These are phyloP conservation scores for Pisolithus marmoratus DNA, from an alignment of 768 basidiomycete species.

Conservation along the genomic window DNA sequence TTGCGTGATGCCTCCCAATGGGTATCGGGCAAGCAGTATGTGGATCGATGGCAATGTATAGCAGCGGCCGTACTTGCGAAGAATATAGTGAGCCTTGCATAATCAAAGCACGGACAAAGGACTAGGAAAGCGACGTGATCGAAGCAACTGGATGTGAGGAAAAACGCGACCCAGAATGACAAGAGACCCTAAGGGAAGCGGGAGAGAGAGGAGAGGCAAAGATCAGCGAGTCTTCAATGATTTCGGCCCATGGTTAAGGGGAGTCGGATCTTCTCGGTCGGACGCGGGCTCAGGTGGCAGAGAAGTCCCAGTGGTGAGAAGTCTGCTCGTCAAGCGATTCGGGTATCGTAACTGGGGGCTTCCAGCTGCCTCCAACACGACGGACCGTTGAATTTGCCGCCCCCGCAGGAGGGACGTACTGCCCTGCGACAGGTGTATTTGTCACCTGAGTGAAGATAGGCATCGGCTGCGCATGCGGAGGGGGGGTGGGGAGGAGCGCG, in stretches of 20 bases:
- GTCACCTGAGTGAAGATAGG: constrained; percentile 26
- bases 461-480: constrained; percentile 14
- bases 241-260: too few species aligned
- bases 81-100: neutral
- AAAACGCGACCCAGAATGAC: too few species aligned
- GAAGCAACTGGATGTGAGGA: constrained; percentile 11
- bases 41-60: too few species aligned
- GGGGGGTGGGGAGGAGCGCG: constrained; percentile 7
- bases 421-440: constrained; percentile 9
- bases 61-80: too few species aligned
- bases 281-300: constrained; percentile 1
- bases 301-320: constrained; percentile 23
- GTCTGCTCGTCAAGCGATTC: constrained; percentile 28
- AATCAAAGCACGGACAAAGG: constrained; percentile 9
- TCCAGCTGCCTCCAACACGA: constrained; percentile 53
- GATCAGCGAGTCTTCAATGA: too few species aligned
- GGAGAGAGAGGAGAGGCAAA: too few species aligned
- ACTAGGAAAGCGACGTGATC: constrained; percentile 7
- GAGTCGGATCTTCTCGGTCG: too few species aligned
- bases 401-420: constrained; percentile 53
- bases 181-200: too few species aligned
- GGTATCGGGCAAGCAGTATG: too few species aligned
- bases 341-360: constrained; percentile 8
- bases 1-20: too few species aligned
- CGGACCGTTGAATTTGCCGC: constrained; percentile 44